Evolutionary conservation across 345 rosid species (phyloP).

Genomic region (Adansonia digitata): DNA sequence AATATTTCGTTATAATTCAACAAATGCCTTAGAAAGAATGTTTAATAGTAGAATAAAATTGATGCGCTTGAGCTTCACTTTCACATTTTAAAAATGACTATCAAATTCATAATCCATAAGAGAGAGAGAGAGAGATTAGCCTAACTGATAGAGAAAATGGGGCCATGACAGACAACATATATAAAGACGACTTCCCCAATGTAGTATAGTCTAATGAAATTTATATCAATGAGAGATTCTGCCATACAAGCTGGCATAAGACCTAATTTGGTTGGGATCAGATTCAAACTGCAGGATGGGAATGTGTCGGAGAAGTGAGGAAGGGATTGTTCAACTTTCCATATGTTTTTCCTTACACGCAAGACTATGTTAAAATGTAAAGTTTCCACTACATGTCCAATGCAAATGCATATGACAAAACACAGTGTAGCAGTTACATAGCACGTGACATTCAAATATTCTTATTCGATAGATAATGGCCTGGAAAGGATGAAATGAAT

Average conservation of each 20-base stretch:
- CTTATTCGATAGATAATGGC: background rate
- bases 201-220: background rate
- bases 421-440: too few relatives aligned
- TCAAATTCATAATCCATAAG: background rate
- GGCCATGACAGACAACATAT: background rate
- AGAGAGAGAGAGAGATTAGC: background rate
- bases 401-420: background rate
- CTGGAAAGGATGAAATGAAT: background rate
- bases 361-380: background rate
- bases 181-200: background rate
- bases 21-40: background rate
- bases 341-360: background rate
- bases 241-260: background rate
- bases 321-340: background rate
- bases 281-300: background rate
- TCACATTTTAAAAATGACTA: background rate
- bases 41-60: background rate
- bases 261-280: background rate
- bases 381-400: background rate
- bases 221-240: background rate
- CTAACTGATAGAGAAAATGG: background rate
- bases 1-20: background rate
- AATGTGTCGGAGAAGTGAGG: background rate
- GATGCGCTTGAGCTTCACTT: background rate
- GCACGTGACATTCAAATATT: too few relatives aligned